These are phyloP conservation scores for Penicillium paxilli DNA, from an alignment of 495 filamentous ascomycete species.

Conservation along the genomic window DNA sequence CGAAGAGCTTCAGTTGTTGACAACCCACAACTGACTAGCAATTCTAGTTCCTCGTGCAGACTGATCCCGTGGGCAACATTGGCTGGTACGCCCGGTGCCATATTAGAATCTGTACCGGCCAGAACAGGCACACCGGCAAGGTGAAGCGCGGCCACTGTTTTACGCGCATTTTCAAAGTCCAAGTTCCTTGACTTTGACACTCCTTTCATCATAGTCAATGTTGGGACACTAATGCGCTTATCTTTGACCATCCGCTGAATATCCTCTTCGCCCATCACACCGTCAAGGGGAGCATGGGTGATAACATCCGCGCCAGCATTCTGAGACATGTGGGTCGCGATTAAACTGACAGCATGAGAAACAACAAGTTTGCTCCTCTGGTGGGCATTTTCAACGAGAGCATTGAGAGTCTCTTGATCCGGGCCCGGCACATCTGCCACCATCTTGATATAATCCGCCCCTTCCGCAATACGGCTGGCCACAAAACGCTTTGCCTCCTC, in stretches of 20 bases:
- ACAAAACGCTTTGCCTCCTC: neutral
- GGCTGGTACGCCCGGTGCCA: neutral
- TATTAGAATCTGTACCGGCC: conserved; percentile 7
- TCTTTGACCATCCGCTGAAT: neutral
- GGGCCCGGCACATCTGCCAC: conserved; percentile 2
- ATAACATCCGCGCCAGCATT: neutral
- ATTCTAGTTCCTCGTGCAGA: conserved; percentile 4
- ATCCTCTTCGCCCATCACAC: neutral
- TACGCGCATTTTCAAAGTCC: neutral
- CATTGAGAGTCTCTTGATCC: conserved; percentile 3
- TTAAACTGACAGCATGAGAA: conserved; percentile 1
- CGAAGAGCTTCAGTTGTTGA: conserved; percentile 20
- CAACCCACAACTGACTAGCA: conserved; percentile 1
- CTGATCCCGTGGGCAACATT: neutral
- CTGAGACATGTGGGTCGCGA: neutral
- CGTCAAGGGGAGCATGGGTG: conserved; percentile 7
- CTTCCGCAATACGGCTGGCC: neutral
- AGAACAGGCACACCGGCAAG: neutral
- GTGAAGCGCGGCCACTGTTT: neutral
- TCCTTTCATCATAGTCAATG: conserved; percentile 3
- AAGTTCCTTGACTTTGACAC: neutral
- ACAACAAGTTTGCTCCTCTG: conserved; percentile 1
- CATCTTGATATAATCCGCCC: conserved; percentile 7
- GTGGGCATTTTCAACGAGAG: conserved; percentile 1
- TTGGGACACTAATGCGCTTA: neutral